Evolutionary conservation across 306 rosid species (phyloP).

Genomic region (Phaseolus lunatus): DNA sequence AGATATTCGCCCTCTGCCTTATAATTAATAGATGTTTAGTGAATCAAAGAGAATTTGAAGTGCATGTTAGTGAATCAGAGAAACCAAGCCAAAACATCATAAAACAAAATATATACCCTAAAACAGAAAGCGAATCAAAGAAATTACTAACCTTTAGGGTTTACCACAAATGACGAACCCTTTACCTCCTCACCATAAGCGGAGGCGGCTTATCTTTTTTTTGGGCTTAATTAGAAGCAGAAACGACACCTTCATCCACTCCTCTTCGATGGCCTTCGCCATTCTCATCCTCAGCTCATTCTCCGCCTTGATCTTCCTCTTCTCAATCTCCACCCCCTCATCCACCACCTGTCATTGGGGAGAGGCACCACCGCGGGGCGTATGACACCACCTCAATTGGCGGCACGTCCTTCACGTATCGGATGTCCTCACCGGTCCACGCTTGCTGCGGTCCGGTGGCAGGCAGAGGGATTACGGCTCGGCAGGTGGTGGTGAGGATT

Average conservation of each 20-base stretch:
- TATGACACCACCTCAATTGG: constrained; percentile 70
- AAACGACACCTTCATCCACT: constrained; percentile 66
- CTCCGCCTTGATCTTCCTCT: constrained; percentile 58
- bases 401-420: constrained; percentile 73
- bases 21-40: too few relatives aligned
- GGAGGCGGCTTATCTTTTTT: constrained; percentile 72
- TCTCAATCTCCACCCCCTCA: constrained; percentile 58
- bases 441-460: constrained; percentile 43
- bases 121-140: too few relatives aligned
- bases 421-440: constrained; percentile 76
- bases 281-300: constrained; percentile 52
- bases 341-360: constrained; percentile 63
- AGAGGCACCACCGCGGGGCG: constrained; percentile 76
- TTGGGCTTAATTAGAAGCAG: constrained; percentile 71
- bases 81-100: too few relatives aligned
- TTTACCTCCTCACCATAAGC: too few relatives aligned
- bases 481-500: background rate
- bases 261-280: constrained; percentile 62
- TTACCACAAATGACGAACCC: too few relatives aligned
- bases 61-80: too few relatives aligned
- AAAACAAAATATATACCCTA: too few relatives aligned
- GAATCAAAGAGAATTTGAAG: too few relatives aligned
- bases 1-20: constrained; percentile 91
- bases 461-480: constrained; percentile 28
- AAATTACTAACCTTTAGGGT: too few relatives aligned